Conservation (phyloP, 164 flowering plant genomes). For the Umbellularia californica region DNA sequence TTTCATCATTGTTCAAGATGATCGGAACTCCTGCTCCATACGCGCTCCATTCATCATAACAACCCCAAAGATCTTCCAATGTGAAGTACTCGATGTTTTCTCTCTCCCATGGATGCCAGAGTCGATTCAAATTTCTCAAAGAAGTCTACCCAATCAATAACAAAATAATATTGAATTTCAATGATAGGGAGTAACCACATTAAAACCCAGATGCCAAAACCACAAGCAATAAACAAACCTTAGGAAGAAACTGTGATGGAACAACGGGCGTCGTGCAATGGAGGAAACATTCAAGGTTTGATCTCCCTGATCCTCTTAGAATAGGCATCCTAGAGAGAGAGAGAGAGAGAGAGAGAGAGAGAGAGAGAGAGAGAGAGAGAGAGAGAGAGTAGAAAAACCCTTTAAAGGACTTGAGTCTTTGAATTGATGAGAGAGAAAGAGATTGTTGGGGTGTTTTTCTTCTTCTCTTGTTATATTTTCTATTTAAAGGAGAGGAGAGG, state of each 20-base stretch:
- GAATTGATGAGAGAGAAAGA: conserved; percentile 3
- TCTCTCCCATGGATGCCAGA: conserved; percentile 90
- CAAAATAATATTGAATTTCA: not conserved
- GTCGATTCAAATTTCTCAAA: conserved; percentile 53
- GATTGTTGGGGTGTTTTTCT: not conserved
- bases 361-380: conserved; percentile 10
- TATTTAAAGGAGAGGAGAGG: conserved; percentile 4
- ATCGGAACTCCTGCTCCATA: conserved; percentile 91
- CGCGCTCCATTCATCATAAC: conserved; percentile 93
- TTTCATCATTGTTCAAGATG: conserved; percentile 40
- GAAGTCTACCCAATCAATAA: conserved; percentile 4
- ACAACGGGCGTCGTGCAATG: conserved; percentile 79
- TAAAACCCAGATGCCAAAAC: not conserved
- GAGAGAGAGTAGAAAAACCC: not conserved
- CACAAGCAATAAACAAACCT: conserved; percentile 41
- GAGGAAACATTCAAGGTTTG: conserved; percentile 80
- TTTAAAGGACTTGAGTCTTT: too few species aligned
- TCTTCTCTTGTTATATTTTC: not conserved
- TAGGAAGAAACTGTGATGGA: conserved; percentile 62
- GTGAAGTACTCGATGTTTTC: conserved; percentile 79
- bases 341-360: conserved; percentile 10
- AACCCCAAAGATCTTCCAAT: conserved; percentile 79
- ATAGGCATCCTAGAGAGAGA: conserved; percentile 12
- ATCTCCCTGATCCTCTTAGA: conserved; percentile 16
- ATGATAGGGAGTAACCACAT: not conserved